Conservation (phyloP, 331 rosid species). For the Quercus lobata region DNA sequence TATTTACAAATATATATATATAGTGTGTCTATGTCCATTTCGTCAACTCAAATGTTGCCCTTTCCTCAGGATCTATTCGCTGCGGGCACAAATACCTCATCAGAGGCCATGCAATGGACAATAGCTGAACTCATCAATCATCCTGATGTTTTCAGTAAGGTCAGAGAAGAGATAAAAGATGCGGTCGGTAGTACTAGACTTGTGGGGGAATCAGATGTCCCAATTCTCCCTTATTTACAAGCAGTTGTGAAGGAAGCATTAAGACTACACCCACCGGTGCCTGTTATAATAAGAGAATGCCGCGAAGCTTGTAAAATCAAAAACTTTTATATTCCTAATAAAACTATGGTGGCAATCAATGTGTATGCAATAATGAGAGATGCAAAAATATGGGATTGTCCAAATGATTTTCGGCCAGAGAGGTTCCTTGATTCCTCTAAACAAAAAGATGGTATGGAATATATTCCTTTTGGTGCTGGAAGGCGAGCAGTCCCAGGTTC, state of each 20-base stretch:
- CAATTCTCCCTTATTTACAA: slow-evolving; percentile 41
- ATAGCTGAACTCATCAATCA: slow-evolving; percentile 56
- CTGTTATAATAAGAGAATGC: slow-evolving; percentile 45
- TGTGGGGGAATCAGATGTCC: slow-evolving; percentile 37
- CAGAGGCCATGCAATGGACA: slow-evolving; percentile 59
- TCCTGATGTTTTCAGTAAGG: slow-evolving; percentile 30
- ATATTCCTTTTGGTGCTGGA: too few relatives aligned
- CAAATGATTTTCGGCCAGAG: too few relatives aligned
- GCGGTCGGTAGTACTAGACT: slow-evolving; percentile 32
- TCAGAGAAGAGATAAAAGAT: slow-evolving; percentile 39
- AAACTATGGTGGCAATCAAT: slow-evolving; percentile 43
- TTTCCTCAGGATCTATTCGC: slow-evolving; percentile 43
- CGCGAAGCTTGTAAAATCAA: slow-evolving; percentile 34
- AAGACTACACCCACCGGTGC: slow-evolving; percentile 45
- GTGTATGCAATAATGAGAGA: slow-evolving; percentile 58
- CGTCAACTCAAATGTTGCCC: neutral
- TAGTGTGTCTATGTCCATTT: too few relatives aligned
- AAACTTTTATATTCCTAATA: slow-evolving; percentile 38
- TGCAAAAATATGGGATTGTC: slow-evolving; percentile 36
- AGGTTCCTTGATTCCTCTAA: too few relatives aligned
- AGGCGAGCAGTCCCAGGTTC: too few relatives aligned
- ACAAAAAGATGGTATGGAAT: too few relatives aligned
- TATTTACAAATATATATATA: too few relatives aligned
- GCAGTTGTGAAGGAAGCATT: slow-evolving; percentile 54
- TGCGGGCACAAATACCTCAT: slow-evolving; percentile 49